Evolutionary conservation across 78 protist species (phyloP), one percentile per base, ranked within the genome.

Genomic region (Isochrysis galbana): DNA sequence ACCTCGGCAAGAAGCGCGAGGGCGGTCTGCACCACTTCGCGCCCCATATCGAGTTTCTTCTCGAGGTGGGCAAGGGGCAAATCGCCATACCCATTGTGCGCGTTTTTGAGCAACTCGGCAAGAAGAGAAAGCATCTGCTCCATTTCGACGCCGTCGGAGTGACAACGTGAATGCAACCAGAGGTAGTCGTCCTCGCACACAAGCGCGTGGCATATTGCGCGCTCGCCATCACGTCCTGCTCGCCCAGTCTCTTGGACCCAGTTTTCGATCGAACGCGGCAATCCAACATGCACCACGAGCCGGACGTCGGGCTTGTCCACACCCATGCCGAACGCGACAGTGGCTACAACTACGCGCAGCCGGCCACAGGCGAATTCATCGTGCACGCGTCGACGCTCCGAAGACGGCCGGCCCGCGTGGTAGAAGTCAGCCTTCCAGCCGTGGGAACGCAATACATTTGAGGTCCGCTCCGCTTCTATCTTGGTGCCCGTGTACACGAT

Each of bases 181-280:
- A 1, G 17, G 78, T 26, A 54, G 91, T 89, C 91, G 29, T 19
- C 61, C 29, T 69, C 83, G 23, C 47, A 3, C 83, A 89, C 19
- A 42, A 89, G 67, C 17, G 41, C 34, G 72, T 46, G 34, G 89
- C 93, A 93, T 11, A 0, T 5, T 21, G 93, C 90, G 17, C 90
- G 89, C 51, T 42, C n/a, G 1, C 93, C 93, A 78, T 93, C 95
- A 22, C 95, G 55, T 38, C 95, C 95, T 19, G 95, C 92, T 21
- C 95, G 82, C 46, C 95, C 95, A 23, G 72, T 93, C 80, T 93
- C 87, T 80, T 93, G 95, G 44, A 80, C 29, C 90, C 90, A 93
- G 14, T 32, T 2, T 38, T 93, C 95, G 51, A 77, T 19, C 44
- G 87, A 61, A 47, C 83, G 82, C n/a, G 95, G 95, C 87, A 93